Evolutionary conservation across 495 filamentous ascomycete genomes (phyloP).

Genomic region (Rusavskia elegans): DNA sequence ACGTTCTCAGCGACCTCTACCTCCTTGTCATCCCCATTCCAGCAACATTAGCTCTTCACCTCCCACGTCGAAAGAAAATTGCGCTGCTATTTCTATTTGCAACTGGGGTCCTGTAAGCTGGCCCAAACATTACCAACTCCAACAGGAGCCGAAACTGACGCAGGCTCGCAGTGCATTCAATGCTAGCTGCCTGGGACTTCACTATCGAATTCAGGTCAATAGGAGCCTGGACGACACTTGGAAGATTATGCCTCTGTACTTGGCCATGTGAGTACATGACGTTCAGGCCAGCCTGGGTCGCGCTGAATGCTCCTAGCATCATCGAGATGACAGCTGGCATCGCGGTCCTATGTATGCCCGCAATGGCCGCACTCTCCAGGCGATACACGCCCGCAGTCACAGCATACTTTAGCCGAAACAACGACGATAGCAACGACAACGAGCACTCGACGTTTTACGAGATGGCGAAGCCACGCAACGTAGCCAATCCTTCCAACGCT

Average conservation of each 20-base stretch:
- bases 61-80: constrained; percentile 6
- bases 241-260: neutral
- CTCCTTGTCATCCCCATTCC: constrained; percentile 12
- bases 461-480: no score
- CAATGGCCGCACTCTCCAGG: constrained; percentile 4
- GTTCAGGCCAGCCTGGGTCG: neutral
- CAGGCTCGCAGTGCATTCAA: constrained; percentile 6
- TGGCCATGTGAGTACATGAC: constrained; percentile 4
- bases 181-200: constrained; percentile 7
- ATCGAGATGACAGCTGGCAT: constrained; percentile 11
- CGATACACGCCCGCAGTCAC: neutral
- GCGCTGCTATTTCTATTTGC: constrained; percentile 8
- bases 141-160: no score
- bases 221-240: constrained; percentile 3
- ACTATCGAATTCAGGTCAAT: constrained; percentile 4
- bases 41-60: constrained; percentile 8
- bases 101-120: constrained; percentile 9
- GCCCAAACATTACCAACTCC: neutral
- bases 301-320: constrained; percentile 2
- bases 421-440: no score
- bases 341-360: constrained; percentile 11
- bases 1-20: constrained; percentile 12
- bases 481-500: no score
- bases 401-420: no score
- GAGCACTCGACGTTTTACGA: no score